These are phyloP conservation scores for Trametes pubescens DNA, from an alignment of 1,284 basidiomycete genomes.

Conservation along the genomic window DNA sequence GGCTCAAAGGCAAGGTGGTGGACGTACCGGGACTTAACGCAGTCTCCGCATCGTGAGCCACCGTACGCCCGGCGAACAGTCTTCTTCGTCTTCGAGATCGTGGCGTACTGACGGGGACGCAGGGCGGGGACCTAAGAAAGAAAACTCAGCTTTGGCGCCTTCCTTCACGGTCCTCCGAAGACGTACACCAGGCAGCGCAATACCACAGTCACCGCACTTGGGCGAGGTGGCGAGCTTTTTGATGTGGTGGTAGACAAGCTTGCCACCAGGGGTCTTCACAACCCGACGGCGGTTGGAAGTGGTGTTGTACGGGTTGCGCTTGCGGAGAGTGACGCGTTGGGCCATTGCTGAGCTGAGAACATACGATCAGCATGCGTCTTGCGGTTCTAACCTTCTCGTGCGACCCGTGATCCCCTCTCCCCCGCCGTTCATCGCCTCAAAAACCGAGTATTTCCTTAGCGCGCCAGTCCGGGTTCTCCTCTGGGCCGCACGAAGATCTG, in stretches of 20 bases:
- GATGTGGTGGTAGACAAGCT: constrained; percentile 91
- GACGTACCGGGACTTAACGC: constrained; percentile 89
- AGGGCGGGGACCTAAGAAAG: constrained; percentile 84
- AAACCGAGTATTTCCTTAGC: background rate
- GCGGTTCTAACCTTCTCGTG: background rate
- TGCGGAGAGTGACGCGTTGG: constrained; percentile 99
- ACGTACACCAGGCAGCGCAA: constrained; percentile 90
- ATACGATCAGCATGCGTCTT: constrained; percentile 22
- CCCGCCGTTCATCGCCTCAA: background rate
- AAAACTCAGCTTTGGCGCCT: background rate
- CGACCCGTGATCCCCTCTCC: constrained; percentile 13
- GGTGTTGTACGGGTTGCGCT: constrained; percentile 99
- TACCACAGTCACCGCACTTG: constrained; percentile 98
- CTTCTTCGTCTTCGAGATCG: constrained; percentile 95
- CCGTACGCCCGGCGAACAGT: constrained; percentile 94
- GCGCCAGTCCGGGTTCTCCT: background rate
- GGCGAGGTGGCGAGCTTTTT: constrained; percentile 89
- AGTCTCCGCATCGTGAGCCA: constrained; percentile 93
- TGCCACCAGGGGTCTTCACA: constrained; percentile 96
- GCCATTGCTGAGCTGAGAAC: constrained; percentile 71
- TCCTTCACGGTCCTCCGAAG: background rate
- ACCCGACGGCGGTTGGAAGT: constrained; percentile 95
- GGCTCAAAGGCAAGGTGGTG: background rate
- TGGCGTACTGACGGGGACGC: constrained; percentile 92
- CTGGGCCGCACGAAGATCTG: constrained; percentile 3